A percentile compares a stretch with the other conserved stretches of the same genome.
phyloP scores from a whole-genome alignment of 2,329 filamentous ascomycete species.

The Aspergillus nomiae region DNA sequence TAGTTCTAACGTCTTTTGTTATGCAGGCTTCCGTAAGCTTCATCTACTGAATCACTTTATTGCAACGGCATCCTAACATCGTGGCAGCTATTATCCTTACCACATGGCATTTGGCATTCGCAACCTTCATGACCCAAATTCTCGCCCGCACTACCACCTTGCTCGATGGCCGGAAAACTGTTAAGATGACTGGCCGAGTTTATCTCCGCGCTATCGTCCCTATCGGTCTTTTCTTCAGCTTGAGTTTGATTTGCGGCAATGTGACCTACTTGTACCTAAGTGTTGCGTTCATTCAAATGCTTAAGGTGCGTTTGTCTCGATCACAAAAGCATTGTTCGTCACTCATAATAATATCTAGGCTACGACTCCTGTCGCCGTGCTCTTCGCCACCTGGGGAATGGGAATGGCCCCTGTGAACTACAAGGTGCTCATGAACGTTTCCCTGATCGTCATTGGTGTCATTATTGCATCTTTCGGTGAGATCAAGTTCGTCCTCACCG shows the following conservation, averaged over 20 bases:
- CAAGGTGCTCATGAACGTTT: slow-evolving; percentile 88
- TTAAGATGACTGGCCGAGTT: slow-evolving; percentile 94
- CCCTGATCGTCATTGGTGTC: slow-evolving; percentile 91
- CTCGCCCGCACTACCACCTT: slow-evolving; percentile 86
- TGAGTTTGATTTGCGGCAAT: slow-evolving; percentile 95
- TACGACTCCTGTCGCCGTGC: slow-evolving; percentile 89
- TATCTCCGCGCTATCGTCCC: slow-evolving; percentile 92
- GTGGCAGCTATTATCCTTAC: slow-evolving; percentile 66
- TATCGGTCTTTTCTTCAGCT: slow-evolving; percentile 92
- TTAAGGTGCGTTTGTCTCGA: slow-evolving; percentile 68
- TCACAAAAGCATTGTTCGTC: not conserved
- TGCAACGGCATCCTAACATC: slow-evolving; percentile 5
- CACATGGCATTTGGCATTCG: slow-evolving; percentile 93
- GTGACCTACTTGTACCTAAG: slow-evolving; percentile 91
- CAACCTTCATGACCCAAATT: slow-evolving; percentile 90
- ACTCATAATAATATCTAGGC: slow-evolving; percentile 58
- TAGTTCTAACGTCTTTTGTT: slow-evolving; percentile 7
- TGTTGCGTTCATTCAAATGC: slow-evolving; percentile 97
- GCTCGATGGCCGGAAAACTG: slow-evolving; percentile 90
- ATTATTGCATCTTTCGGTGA: slow-evolving; percentile 93
- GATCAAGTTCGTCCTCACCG: slow-evolving; percentile 76
- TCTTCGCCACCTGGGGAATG: slow-evolving; percentile 85
- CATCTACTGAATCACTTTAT: not conserved
- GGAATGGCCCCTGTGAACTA: slow-evolving; percentile 82
- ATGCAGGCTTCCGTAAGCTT: slow-evolving; percentile 49